Base-by-base conservation (phyloP, 1,284 basidiomycete genomes). In the Cutaneotrichosporon arboriforme region DNA sequence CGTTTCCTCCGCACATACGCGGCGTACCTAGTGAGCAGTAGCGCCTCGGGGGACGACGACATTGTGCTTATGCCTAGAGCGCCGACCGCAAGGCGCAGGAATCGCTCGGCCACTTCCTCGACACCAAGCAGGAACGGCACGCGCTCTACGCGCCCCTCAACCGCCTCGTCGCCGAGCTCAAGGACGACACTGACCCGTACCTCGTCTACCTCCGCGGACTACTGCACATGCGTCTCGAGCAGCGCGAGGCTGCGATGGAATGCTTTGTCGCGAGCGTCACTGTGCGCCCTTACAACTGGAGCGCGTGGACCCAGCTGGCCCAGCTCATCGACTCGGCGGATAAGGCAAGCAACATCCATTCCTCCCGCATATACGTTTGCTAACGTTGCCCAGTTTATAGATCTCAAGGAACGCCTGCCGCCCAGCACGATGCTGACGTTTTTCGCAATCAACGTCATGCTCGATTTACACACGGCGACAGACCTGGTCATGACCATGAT, bases 261-360 rank as follows among this genome's bases (percentile, higher is more conserved):
- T 83, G 80, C 60, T 81, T 85, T 8, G 77, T 97, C 17, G 74
- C 83, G 33, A 93, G 90, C 7, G 84, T 97, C 45, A 80, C 82
- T 46, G 79, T 80, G 4, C 90, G 87, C 66, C 86, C 90, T 8
- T 98, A 91, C 85, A 97, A 97, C 69, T 99, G 96, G 94, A 89
- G 88, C 22, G 81, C 86, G 4, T 99, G 96, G 94, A 78, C 81
- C 18, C 80, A 91, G 50, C 78, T 97, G 18, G 84, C 84, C 2
- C 83, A 83, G 48, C 86, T 90, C 64, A 81, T 96, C 23, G 84
- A 86, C 34, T 90, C 92, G 57, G 84, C 84, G n/a, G 90, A 92
- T 75, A 90, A 93, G 83, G 92, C 93, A 37, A 46, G 75, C 26
- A 31, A 5, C 26, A 31, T n/a, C n/a, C n/a, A n/a, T n/a, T n/a